Evolutionary conservation across 768 basidiomycete genomes (phyloP).

Genomic region (Kwoniella dendrophila): DNA sequence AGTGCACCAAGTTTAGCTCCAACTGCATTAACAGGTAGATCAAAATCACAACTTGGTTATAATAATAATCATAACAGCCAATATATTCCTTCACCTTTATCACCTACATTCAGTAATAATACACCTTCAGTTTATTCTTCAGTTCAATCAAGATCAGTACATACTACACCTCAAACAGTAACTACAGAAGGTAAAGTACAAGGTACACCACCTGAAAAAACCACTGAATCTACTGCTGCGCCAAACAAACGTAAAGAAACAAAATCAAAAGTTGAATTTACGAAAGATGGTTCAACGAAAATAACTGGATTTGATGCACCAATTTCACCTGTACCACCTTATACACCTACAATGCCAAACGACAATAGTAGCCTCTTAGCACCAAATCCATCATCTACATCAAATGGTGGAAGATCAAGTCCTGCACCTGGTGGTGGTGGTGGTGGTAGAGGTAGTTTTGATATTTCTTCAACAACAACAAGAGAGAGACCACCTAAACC

Average conservation of each 20-base stretch:
- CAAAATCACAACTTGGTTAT: constrained; percentile 24
- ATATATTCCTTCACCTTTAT: constrained; percentile 44
- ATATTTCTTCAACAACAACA: neutral
- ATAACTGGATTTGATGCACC: constrained; percentile 50
- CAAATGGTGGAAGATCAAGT: constrained; percentile 8
- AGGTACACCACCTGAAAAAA: constrained; percentile 27
- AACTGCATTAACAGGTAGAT: constrained; percentile 18
- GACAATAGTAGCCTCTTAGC: constrained; percentile 7
- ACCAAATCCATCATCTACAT: neutral
- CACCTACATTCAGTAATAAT: constrained; percentile 35
- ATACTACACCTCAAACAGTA: constrained; percentile 13
- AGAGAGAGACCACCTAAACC: constrained; percentile 34
- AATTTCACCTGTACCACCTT: constrained; percentile 31
- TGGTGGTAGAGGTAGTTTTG: constrained; percentile 12
- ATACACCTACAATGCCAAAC: constrained; percentile 15
- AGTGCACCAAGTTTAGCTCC: neutral
- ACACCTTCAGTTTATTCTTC: constrained; percentile 19
- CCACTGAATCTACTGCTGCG: constrained; percentile 14
- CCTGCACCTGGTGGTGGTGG: neutral
- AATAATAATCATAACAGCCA: too few relatives aligned
- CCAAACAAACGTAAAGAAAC: constrained; percentile 5
- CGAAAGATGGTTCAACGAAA: constrained; percentile 32
- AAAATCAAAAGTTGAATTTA: constrained; percentile 30
- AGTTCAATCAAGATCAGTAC: constrained; percentile 2
- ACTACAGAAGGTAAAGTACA: constrained; percentile 15